Conservation (phyloP, 2,329 filamentous ascomycete genomes). For the Pseudogymnoascus sp. region DNA sequence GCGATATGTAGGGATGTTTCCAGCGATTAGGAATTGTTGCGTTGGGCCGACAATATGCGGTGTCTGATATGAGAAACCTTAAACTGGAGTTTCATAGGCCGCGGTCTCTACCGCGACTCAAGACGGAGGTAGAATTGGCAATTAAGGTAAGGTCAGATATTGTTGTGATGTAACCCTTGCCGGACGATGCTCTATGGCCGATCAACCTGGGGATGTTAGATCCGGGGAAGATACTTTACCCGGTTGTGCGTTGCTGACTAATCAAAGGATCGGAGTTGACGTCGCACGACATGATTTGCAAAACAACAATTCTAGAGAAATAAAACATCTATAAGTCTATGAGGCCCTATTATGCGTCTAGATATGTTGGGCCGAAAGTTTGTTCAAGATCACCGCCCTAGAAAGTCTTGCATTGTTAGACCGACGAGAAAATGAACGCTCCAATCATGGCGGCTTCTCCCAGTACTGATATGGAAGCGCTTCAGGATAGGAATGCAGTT, state of each 20-base stretch:
- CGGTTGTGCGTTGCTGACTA: not conserved
- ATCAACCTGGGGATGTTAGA: constrained; percentile 1
- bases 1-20: not conserved
- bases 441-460: not conserved
- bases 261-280: not conserved
- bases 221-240: not conserved
- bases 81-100: not conserved
- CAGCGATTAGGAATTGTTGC: not conserved
- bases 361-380: constrained; percentile 6
- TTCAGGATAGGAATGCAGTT: constrained; percentile 3
- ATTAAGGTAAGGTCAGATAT: not conserved
- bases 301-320: not conserved
- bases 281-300: constrained; percentile 3
- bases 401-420: not conserved
- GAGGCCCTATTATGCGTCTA: not conserved
- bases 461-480: not conserved
- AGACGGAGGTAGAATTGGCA: not conserved
- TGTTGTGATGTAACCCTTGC: not conserved
- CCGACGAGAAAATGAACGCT: not conserved
- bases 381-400: not conserved
- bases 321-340: constrained; percentile 5
- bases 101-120: not conserved
- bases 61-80: not conserved
- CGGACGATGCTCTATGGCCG: not conserved
- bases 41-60: not conserved